These are phyloP conservation scores for Euphrasia arctica DNA, from an alignment of 305 asterid species.

Conservation along the genomic window DNA sequence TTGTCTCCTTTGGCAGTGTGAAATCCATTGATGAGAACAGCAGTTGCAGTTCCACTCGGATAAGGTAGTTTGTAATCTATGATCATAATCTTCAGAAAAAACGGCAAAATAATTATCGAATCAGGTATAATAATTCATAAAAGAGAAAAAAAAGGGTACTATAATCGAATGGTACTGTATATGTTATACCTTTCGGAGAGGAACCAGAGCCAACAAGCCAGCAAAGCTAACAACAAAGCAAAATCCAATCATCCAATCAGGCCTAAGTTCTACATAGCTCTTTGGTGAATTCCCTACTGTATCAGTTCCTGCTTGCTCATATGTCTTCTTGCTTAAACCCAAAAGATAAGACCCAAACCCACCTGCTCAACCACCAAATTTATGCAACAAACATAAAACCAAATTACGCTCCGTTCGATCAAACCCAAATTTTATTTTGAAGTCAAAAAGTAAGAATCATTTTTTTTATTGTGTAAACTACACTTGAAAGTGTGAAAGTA, in stretches of 20 bases:
- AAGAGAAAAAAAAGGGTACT: background rate
- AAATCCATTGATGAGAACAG: constrained; percentile 87
- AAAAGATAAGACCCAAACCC: constrained; percentile 89
- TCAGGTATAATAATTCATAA: background rate
- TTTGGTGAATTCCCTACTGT: constrained; percentile 68
- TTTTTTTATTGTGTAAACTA: no score
- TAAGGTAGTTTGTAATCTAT: constrained; percentile 69
- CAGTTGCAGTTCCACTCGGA: constrained; percentile 97
- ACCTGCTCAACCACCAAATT: constrained; percentile 42
- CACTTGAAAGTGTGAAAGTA: no score
- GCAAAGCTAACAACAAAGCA: constrained; percentile 80
- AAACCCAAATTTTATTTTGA: no score
- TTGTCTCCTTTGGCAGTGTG: constrained; percentile 72
- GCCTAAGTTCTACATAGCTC: constrained; percentile 60
- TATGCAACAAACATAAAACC: background rate
- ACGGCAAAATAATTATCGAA: background rate
- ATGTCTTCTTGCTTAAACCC: constrained; percentile 74
- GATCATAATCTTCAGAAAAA: constrained; percentile 60
- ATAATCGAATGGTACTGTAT: background rate
- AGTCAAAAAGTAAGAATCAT: no score
- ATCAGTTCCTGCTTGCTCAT: constrained; percentile 64
- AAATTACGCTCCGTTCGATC: background rate
- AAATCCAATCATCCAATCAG: constrained; percentile 91
- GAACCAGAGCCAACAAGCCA: constrained; percentile 83
- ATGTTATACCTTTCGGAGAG: constrained; percentile 69